Base-by-base conservation (phyloP, 495 filamentous ascomycete genomes). In the Lasiosphaeris hirsuta region DNA sequence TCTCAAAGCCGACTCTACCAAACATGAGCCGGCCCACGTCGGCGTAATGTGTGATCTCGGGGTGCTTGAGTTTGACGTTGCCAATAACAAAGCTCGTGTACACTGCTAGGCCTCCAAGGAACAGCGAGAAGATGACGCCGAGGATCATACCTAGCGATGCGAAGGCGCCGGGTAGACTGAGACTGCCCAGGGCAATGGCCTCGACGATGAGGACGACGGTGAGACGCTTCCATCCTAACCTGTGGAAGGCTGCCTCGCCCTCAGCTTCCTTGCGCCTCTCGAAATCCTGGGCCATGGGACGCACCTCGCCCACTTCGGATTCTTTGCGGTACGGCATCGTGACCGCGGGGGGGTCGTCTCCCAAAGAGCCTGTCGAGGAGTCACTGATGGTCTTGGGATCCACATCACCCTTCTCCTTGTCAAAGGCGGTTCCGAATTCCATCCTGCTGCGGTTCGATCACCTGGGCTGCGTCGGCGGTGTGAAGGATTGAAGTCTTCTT, bases 71-170 rank as follows among this genome's bases (percentile, higher is more conserved):
- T 67, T 91, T 92, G 67, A 94, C 85, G 69, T 91, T 87, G 17
- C 86, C 89, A 59, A 93, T 81, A 35, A 92, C 80, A 57, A 85
- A 89, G 61, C 87, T 87, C 14, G 87, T 90, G 70, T 92, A 95
- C 38, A 85, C 86, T 40, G 88, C 83, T 10, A 89, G 59, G 17
- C 87, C 65, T 14, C 89, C 89, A 19, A 90, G 67, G 17, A 69
- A 64, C 39, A 89, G 35, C 40, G 86, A 81, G 47, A 85, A 73
- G 47, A 89, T 76, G 19, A 85, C 71, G 14, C 74, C 76, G 13
- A 70, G 65, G 0, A 87, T 76, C 68, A 89, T 78, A 34, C 86
- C 86, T 18, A 90, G 63, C 7, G 75, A 74, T 30, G 86, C 85
- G 37, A 89, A 82, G n/a, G 81, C 83, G 7, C 73, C 69, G 4